Evolutionary conservation across 495 filamentous ascomycete genomes (phyloP), one percentile per base, ranked within the genome.

Genomic region (Amniculicola lignicola): DNA sequence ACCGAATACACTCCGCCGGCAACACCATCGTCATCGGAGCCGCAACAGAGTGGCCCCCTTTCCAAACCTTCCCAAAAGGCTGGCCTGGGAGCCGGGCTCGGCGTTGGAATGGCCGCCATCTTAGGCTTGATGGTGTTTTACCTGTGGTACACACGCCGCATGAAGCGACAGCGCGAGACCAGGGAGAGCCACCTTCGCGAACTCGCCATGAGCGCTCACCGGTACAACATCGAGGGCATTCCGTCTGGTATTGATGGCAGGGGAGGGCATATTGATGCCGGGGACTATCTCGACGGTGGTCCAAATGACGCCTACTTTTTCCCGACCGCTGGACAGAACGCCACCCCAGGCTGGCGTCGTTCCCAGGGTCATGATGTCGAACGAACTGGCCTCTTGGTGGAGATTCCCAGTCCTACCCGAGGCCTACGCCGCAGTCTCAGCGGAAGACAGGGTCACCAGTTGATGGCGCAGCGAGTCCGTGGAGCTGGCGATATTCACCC

Each of bases 21-120:
- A 0, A 58, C 60, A 1, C 51, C 47, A 42, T 46, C 49, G 35
- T 48, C 25, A 28, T 9, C 59, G 18, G 23, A 47, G 14, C 25
- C 40, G 1, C 35, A 37, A 10, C 44, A 47, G 4, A 39, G n/a
- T 11, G 70, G 58, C 38, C 25, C 58, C 54, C 27, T 70, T 2
- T 58, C 64, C 54, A 58, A 71, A 3, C 67, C 70, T 4, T 71
- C 73, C 3, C 72, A 83, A 59, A 81, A 85, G 48, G 74, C 79
- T 14, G 86, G 83, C 6, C 74, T 95, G 0, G 89, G 88, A 5
- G 76, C 83, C n/a, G 89, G 92, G 0, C 56, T 96, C 1, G 85
- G 84, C 5, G 59, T 94, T 18, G 86, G 85, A 1, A 65, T 85
- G 2, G 72, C 80, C 3, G 74, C 82, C 2, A 65, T 83, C 5